A percentile compares a stretch with the other conserved stretches of the same genome.
Conservation (phyloP, 805 yeast species). For the Ogataea paraovalis region DNA sequence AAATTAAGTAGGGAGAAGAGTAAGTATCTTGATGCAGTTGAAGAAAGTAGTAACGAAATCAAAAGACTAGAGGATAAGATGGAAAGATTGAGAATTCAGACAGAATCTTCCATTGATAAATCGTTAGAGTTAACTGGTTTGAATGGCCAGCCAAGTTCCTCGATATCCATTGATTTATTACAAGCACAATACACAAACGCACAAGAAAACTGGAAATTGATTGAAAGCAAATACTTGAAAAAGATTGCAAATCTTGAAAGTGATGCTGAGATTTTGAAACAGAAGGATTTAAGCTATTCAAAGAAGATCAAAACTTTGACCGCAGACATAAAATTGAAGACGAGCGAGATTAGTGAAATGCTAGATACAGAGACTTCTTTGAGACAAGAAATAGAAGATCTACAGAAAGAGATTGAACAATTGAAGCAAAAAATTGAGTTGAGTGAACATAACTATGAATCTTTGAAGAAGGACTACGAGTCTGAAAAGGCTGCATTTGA, state of each 20-base stretch:
- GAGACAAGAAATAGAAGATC: constrained; percentile 12
- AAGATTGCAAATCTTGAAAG: constrained; percentile 43
- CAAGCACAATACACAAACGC: constrained; percentile 73
- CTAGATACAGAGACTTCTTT: constrained; percentile 22
- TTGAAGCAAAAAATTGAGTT: constrained; percentile 15
- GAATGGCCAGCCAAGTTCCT: constrained; percentile 4
- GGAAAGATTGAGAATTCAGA: constrained; percentile 61
- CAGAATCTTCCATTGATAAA: constrained; percentile 41
- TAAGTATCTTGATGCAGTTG: constrained; percentile 23
- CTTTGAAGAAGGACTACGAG: constrained; percentile 29
- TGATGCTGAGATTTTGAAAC: constrained; percentile 38
- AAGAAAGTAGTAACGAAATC: constrained; percentile 41
- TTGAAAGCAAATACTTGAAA: constrained; percentile 61
- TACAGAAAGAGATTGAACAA: constrained; percentile 18
- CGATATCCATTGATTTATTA: constrained; percentile 38
- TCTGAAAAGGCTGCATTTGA: constrained; percentile 24
- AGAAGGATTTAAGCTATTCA: constrained; percentile 26
- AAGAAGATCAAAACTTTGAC: constrained; percentile 29
- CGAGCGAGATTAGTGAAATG: constrained; percentile 23
- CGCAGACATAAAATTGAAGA: constrained; percentile 35
- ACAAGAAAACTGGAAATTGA: constrained; percentile 76
- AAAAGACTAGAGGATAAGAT: constrained; percentile 62
- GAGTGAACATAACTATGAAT: constrained; percentile 23
- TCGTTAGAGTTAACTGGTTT: constrained; percentile 1
- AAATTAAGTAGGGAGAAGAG: constrained; percentile 28